phyloP scores from a whole-genome alignment of 768 basidiomycete species.

The Rhodosporidiobolus odoratus region DNA sequence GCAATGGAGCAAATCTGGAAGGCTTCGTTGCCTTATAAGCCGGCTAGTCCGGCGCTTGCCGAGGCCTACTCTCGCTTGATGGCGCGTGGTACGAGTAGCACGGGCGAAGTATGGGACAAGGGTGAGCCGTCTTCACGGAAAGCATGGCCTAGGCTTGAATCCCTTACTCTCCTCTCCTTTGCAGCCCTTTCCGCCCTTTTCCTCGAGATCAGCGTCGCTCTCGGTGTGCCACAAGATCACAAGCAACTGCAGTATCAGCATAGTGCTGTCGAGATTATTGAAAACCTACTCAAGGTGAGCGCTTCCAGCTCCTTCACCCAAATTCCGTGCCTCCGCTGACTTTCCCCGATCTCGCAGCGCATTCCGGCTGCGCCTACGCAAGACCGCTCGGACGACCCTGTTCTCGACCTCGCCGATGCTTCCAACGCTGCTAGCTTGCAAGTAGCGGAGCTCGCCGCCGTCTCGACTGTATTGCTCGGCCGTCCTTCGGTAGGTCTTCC shows the following conservation, averaged over 20 bases:
- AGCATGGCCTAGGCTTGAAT: too few species aligned
- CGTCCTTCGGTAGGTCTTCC: constrained; percentile 5
- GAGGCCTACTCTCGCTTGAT: constrained; percentile 16
- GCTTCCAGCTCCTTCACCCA: background rate
- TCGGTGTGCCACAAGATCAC: constrained; percentile 27
- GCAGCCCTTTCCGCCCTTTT: constrained; percentile 27
- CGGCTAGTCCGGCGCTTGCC: constrained; percentile 1
- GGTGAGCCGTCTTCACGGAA: constrained; percentile 1
- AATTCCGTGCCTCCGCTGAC: background rate
- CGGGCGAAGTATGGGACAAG: constrained; percentile 26
- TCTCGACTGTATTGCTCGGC: background rate
- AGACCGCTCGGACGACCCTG: constrained; percentile 5
- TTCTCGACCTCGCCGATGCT: constrained; percentile 4
- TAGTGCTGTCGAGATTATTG: constrained; percentile 11
- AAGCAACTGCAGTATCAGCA: background rate
- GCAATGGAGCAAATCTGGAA: constrained; percentile 71
- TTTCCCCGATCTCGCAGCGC: constrained; percentile 1
- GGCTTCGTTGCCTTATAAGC: constrained; percentile 41
- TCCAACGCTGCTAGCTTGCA: constrained; percentile 22
- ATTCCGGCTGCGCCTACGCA: background rate
- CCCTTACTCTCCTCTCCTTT: background rate
- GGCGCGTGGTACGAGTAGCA: background rate
- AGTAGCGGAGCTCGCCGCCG: constrained; percentile 24
- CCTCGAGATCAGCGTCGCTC: constrained; percentile 31
- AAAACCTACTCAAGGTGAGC: constrained; percentile 18